Base-by-base conservation (phyloP, 1,284 basidiomycete species). In the Cryptococcus jaspeensis region DNA sequence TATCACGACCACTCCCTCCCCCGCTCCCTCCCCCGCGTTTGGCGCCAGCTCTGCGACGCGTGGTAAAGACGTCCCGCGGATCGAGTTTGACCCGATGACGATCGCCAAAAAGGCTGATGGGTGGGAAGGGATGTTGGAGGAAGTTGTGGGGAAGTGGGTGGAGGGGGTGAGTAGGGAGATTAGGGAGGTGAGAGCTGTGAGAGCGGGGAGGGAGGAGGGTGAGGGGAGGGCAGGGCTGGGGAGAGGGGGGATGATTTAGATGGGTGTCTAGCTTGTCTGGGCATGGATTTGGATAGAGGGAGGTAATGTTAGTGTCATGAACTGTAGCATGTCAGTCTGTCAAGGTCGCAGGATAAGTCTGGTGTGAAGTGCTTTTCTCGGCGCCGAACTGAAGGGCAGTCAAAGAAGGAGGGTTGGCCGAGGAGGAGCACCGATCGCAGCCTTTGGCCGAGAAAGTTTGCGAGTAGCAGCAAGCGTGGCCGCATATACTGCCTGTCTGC, bases 81-180 rank as follows among this genome's bases (percentile, higher is more conserved):
- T 76, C 25, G 65, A 66, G 35, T 76, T 74, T 56, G 75, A 78
- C 53, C 74, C 76, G 5, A 58, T 71, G 15, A 42, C 65, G 3
- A 66, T 78, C 8, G 76, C 76, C 5, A 71, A 72, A 53, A 54
- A 56, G 39, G 61, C 52, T 1, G 63, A 64, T 16, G 69, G 66
- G 0, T 77, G 76, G 74, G 70, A 72, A 18, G 44, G 8, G 22
- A 70, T 69, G 64, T 60, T 78, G 15, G 35, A 47, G 18, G 49
- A 28, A 1, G 50, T 74, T 18, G 36, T 75, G 6, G 25, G 12
- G 1, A 55, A 52, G 28, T 78, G 76, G 76, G 55, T 77, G 12
- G 56, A 62, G 2, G 67, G 63, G 35, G 70, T 67, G 0, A 66
- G 60, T 2, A 44, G 54, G 15, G 74, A 77, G 50, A 42, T 56